These are phyloP conservation scores for Aquilaria agallochum DNA, from an alignment of 441 rosid species.

Conservation along the genomic window DNA sequence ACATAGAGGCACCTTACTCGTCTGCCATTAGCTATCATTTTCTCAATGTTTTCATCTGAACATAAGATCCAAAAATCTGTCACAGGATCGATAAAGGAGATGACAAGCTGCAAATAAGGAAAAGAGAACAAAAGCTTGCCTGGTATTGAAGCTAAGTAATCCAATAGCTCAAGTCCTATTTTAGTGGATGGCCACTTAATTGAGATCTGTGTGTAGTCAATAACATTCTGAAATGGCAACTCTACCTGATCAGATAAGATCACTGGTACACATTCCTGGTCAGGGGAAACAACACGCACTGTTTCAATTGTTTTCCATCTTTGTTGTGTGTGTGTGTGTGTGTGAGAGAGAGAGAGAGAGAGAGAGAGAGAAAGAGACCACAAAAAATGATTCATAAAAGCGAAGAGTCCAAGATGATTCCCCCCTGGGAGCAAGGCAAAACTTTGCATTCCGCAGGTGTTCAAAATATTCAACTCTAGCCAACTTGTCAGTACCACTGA, in stretches of 20 bases:
- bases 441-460: constrained; percentile 85
- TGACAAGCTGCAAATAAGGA: background rate
- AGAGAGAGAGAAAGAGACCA: constrained; percentile 45
- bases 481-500: constrained; percentile 76
- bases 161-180: constrained; percentile 72
- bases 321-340: constrained; percentile 1
- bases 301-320: constrained; percentile 1
- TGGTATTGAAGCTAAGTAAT: constrained; percentile 80
- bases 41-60: constrained; percentile 63
- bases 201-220: constrained; percentile 71
- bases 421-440: constrained; percentile 96
- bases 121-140: constrained; percentile 31
- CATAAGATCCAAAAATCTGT: constrained; percentile 11
- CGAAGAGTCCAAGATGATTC: constrained; percentile 99
- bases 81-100: background rate
- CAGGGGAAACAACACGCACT: constrained; percentile 16
- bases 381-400: constrained; percentile 90
- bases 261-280: constrained; percentile 95
- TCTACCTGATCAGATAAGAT: constrained; percentile 85
- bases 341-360: constrained; percentile 3
- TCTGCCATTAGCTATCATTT: constrained; percentile 74
- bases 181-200: constrained; percentile 92
- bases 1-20: constrained; percentile 73
- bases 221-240: constrained; percentile 86
- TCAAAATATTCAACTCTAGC: constrained; percentile 83